phyloP scores from a whole-genome alignment of 2,329 filamentous ascomycete genomes.

The Alternaria rosae region DNA sequence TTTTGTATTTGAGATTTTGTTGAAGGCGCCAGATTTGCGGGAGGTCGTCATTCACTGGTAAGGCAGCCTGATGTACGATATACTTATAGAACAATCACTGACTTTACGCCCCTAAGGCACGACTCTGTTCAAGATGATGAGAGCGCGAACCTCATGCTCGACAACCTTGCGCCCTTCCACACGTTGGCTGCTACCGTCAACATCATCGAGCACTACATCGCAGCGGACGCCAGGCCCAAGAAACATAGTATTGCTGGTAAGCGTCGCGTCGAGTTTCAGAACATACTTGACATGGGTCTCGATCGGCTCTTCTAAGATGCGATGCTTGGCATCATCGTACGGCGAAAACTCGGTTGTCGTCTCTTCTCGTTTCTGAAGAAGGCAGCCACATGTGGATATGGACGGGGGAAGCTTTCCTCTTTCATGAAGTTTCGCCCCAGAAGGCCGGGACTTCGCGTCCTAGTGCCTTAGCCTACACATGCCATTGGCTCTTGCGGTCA shows the following conservation, averaged over 20 bases:
- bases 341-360: neutral
- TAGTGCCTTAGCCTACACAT: neutral
- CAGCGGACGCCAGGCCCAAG: conserved; percentile 31
- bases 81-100: neutral
- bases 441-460: neutral
- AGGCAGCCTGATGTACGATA: neutral
- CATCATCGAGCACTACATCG: conserved; percentile 39
- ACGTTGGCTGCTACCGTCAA: conserved; percentile 28
- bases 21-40: conserved; percentile 34
- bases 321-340: neutral
- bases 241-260: conserved; percentile 35
- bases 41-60: conserved; percentile 38
- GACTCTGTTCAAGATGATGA: conserved; percentile 39
- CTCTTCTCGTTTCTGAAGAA: neutral
- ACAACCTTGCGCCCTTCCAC: conserved; percentile 34
- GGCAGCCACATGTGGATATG: neutral
- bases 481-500: neutral
- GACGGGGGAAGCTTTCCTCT: neutral
- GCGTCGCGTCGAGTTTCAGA: conserved; percentile 41
- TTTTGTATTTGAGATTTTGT: conserved; percentile 35
- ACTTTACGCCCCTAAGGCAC: conserved; percentile 19
- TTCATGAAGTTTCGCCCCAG: neutral
- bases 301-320: conserved; percentile 21
- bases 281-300: conserved; percentile 31
- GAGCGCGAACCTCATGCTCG: conserved; percentile 27